Evolutionary conservation across 768 basidiomycete species (phyloP).

Genomic region (Chalciporus sphaerocephalus): DNA sequence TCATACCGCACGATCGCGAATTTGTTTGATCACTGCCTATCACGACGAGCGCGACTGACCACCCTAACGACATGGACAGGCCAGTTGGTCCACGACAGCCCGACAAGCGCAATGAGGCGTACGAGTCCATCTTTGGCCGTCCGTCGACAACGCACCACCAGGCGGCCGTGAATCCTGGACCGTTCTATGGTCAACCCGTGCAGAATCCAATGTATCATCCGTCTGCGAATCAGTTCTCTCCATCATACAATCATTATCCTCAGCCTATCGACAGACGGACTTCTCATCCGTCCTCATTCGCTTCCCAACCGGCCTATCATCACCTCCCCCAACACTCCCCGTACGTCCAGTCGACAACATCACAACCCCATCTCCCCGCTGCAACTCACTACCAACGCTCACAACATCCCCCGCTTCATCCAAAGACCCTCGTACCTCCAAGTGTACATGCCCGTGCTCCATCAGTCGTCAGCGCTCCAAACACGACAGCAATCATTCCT

Average conservation of each 20-base stretch:
- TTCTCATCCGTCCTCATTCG: constrained; percentile 40
- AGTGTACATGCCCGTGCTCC: constrained; percentile 42
- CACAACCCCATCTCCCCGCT: constrained; percentile 18
- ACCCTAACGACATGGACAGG: constrained; percentile 41
- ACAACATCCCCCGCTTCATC: constrained; percentile 22
- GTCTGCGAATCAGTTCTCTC: constrained; percentile 30
- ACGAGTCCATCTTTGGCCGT: constrained; percentile 84
- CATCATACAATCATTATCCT: constrained; percentile 39
- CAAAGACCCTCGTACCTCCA: constrained; percentile 36
- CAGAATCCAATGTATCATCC: constrained; percentile 18
- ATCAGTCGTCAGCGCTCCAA: constrained; percentile 45
- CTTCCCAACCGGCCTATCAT: constrained; percentile 25
- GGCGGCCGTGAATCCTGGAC: constrained; percentile 4
- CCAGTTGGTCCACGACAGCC: constrained; percentile 56
- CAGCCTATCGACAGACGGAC: constrained; percentile 44
- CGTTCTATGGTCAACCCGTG: constrained; percentile 17
- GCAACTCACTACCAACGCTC: constrained; percentile 14
- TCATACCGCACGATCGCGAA: constrained; percentile 2
- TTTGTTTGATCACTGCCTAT: constrained; percentile 4
- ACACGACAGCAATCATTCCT: constrained; percentile 41
- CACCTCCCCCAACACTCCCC: constrained; percentile 20
- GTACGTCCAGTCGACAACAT: constrained; percentile 37
- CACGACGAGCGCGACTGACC: constrained; percentile 3
- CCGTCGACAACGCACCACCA: constrained; percentile 57
- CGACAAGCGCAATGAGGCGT: constrained; percentile 77